Evolutionary conservation across 345 rosid species (phyloP), one percentile per base, ranked within the genome.

Genomic region (Ceriops tagal): DNA sequence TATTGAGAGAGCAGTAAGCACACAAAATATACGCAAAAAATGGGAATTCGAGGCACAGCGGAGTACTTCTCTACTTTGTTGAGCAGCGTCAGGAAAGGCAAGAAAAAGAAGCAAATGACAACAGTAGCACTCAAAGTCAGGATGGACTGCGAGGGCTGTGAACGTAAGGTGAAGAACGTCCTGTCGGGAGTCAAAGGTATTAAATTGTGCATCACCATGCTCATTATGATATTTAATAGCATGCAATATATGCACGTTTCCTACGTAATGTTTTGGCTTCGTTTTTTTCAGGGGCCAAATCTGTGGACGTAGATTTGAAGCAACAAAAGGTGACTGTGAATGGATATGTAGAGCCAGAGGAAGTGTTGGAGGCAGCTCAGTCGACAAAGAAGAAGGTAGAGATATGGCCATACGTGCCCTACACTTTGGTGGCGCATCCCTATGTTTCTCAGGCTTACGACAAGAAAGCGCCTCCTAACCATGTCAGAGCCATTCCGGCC

Each of bases 91-190:
- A 89, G 68, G 69, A 83, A 67, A 69, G 73, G 35, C 57, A 88
- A 64, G 78, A 88, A 80, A 75, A 85, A 72, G 95, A 90, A 85
- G 80, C 96, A 80, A 61, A 75, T 79, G 15, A 87, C 85, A 52
- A 90, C 96, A 11, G 92, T 92, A 5, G 86, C 91, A 13, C 91
- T 92, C 57, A 84, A 83, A 75, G 74, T 92, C 56, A 79, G 96
- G 68, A 92, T 92, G 85, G 98, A 92, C 62, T 92, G 98, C 31
- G 90, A 90, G 59, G 98, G 96, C 61, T 92, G 98, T 73, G 89
- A 73, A 11, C 95, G 98, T 52, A 92, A 86, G 74, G 84, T 92
- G 78, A 90, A 88, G 87, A 69, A 68, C 13, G 90, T 88, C 52
- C 88, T 92, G 72, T 90, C 89, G 28, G 39, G 74, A 0, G 88